These are phyloP conservation scores for Physocladia obscura DNA, from an alignment of 192 early-diverging fungal genomes.

Conservation along the genomic window DNA sequence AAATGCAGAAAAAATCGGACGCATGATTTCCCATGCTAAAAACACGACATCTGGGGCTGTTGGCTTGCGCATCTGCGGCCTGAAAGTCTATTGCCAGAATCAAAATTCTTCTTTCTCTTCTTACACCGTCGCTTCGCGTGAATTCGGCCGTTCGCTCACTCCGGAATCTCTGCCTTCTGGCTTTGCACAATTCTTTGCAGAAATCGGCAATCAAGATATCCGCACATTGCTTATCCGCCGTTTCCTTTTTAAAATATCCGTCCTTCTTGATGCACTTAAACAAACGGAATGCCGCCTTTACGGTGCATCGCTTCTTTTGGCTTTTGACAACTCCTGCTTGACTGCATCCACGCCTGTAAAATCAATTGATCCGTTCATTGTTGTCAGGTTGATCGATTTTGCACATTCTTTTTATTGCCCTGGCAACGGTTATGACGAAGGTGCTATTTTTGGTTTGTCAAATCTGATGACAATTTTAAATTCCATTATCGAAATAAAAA, in stretches of 20 bases:
- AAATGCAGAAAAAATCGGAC: conserved; percentile 62
- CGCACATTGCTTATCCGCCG: conserved; percentile 58
- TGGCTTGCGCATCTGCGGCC: conserved; percentile 73
- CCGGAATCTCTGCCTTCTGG: conserved; percentile 55
- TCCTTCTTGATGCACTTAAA: conserved; percentile 58
- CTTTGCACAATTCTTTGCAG: conserved; percentile 61
- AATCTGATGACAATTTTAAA: conserved; percentile 61
- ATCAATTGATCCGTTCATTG: conserved; percentile 33
- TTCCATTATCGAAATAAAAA: too few relatives aligned
- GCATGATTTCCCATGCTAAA: conserved; percentile 64
- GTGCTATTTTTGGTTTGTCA: conserved; percentile 64
- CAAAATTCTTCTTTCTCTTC: conserved; percentile 43
- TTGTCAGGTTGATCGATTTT: conserved; percentile 83
- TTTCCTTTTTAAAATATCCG: conserved; percentile 38
- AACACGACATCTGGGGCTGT: conserved; percentile 64
- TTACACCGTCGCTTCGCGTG: conserved; percentile 47
- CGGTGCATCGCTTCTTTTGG: conserved; percentile 71
- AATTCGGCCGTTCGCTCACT: conserved; percentile 57
- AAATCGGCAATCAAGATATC: conserved; percentile 33
- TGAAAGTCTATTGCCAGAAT: conserved; percentile 65
- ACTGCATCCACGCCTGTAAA: too few relatives aligned
- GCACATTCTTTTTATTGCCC: conserved; percentile 71
- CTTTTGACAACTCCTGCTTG: conserved; percentile 51
- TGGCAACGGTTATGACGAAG: conserved; percentile 61
- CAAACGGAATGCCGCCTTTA: conserved; percentile 64